These are phyloP conservation scores for Leccinum rimulosum DNA, from an alignment of 768 basidiomycete species.

Conservation along the genomic window DNA sequence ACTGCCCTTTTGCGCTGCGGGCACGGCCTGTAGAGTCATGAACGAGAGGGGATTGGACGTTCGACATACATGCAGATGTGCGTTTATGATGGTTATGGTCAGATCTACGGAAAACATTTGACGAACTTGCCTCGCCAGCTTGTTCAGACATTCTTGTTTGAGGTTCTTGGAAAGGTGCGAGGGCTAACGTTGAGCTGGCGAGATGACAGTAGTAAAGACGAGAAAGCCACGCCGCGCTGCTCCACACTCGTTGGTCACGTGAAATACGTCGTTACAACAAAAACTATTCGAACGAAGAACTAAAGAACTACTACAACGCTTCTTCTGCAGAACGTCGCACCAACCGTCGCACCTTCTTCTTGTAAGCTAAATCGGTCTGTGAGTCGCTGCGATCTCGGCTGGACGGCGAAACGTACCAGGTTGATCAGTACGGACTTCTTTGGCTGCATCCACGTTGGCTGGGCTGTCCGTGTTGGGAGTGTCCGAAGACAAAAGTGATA, in stretches of 20 bases:
- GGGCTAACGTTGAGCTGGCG: constrained; percentile 9
- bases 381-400: constrained; percentile 8
- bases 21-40: constrained; percentile 56
- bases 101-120: constrained; percentile 23
- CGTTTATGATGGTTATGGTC: constrained; percentile 23
- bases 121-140: constrained; percentile 40
- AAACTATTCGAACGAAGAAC: constrained; percentile 6
- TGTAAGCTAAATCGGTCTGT: constrained; percentile 57
- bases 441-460: constrained; percentile 95
- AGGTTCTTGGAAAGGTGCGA: neutral
- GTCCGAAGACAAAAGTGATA: constrained; percentile 91
- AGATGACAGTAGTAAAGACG: constrained; percentile 14
- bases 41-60: constrained; percentile 19
- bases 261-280: constrained; percentile 6
- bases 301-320: constrained; percentile 52
- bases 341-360: constrained; percentile 93
- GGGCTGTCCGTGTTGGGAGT: constrained; percentile 90
- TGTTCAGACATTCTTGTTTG: constrained; percentile 35
- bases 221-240: neutral
- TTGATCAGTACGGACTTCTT: constrained; percentile 69
- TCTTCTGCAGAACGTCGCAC: constrained; percentile 89
- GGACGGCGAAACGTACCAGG: constrained; percentile 42
- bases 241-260: constrained; percentile 20
- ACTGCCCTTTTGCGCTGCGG: constrained; percentile 76
- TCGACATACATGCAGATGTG: constrained; percentile 37